Conservation (phyloP, 192 early-diverging fungal genomes). For the Podila clonocystis region DNA sequence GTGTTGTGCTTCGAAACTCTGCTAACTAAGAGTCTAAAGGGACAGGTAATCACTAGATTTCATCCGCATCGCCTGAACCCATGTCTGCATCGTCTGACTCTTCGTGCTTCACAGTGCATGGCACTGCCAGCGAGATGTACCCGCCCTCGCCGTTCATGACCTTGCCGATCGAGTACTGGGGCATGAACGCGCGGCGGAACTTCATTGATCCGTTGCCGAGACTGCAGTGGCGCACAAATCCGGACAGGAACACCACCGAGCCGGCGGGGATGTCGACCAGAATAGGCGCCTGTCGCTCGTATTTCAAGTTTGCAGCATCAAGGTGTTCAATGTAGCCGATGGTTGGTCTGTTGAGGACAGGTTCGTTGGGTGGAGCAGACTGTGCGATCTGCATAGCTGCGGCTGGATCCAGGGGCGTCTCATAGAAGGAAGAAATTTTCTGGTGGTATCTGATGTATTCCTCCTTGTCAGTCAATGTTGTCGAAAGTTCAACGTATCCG, state of each 20-base stretch:
- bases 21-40: too few species aligned
- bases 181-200: conserved; percentile 45
- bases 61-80: too few species aligned
- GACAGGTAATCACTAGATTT: too few species aligned
- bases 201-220: conserved; percentile 24
- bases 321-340: neutral
- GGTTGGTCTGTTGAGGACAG: neutral
- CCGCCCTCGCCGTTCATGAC: conserved; percentile 16
- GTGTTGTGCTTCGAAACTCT: too few species aligned
- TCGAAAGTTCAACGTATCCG: neutral
- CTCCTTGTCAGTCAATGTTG: neutral
- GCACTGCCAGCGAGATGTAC: conserved; percentile 32
- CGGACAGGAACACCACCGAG: conserved; percentile 36
- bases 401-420: neutral
- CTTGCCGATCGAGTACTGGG: conserved; percentile 38
- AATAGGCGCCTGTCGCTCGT: conserved; percentile 13
- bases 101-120: conserved; percentile 7
- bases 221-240: conserved; percentile 48
- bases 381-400: neutral
- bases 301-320: neutral
- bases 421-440: conserved; percentile 14
- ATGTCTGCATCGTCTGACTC: too few species aligned
- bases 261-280: conserved; percentile 39
- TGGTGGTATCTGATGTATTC: conserved; percentile 14
- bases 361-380: neutral